A percentile compares a stretch with the other conserved stretches of the same genome.
These are phyloP conservation scores for Hymenotorrendiella dingleyae DNA, from an alignment of 2,329 filamentous ascomycete species.

Conservation along the genomic window DNA sequence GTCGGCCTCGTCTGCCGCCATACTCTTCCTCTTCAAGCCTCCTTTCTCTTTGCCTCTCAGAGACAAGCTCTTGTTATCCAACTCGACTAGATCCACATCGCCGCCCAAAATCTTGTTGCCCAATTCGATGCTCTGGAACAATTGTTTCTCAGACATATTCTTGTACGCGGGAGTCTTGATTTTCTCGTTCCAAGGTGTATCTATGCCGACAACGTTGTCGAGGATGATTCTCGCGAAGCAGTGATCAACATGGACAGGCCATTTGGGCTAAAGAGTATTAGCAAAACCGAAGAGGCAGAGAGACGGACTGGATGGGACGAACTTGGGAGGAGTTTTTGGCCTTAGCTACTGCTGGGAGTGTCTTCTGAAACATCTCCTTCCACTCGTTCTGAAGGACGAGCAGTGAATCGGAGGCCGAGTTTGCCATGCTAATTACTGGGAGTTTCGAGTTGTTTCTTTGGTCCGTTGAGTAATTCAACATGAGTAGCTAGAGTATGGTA, in stretches of 20 bases:
- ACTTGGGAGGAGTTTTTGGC: conserved; percentile 17
- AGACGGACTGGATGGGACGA: background rate
- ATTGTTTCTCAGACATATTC: conserved; percentile 36
- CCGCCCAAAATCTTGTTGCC: conserved; percentile 34
- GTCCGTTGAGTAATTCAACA: too few species aligned
- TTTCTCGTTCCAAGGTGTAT: conserved; percentile 37
- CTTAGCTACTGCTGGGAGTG: conserved; percentile 19
- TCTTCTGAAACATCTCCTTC: conserved; percentile 22
- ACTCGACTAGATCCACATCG: conserved; percentile 32
- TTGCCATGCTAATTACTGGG: too few species aligned
- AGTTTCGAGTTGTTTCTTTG: too few species aligned
- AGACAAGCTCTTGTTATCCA: conserved; percentile 36
- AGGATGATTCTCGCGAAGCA: conserved; percentile 41
- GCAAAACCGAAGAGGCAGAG: too few species aligned
- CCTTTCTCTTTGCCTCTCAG: conserved; percentile 27
- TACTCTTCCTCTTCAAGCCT: conserved; percentile 3
- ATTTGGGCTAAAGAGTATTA: conserved; percentile 27
- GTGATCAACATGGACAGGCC: conserved; percentile 39
- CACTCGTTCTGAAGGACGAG: conserved; percentile 16
- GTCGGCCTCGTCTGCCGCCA: background rate
- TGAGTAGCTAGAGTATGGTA: too few species aligned
- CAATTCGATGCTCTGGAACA: conserved; percentile 33
- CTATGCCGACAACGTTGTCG: conserved; percentile 34
- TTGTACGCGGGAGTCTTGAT: conserved; percentile 37
- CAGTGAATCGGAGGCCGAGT: background rate